Evolutionary conservation across 2,329 filamentous ascomycete genomes (phyloP), one percentile per base, ranked within the genome.

Genomic region (Mollisiaceae sp.): DNA sequence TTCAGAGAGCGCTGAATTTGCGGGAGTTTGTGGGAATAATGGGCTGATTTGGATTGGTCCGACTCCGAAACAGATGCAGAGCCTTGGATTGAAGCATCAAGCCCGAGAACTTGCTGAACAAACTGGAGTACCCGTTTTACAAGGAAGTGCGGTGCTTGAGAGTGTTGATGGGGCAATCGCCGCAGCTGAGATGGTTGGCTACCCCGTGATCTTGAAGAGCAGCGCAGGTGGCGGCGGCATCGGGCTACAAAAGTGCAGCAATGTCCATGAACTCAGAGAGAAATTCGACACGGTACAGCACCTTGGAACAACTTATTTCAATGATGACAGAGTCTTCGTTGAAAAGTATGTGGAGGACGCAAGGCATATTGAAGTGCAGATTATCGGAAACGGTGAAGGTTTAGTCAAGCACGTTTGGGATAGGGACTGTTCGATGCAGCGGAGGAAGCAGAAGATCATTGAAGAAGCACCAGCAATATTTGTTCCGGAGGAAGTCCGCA

Each of bases 191-290:
- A 59, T 60, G 6, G 76, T 80, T 0, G 75, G 74, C 0, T 80
- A 75, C 50, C 81, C 81, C 0, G 70, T 83, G 4, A 82, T 84
- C 77, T 67, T 86, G 20, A 90, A 91, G 73, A 85, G 85, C 1
- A 85, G 84, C 0, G 85, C 80, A 8, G 85, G 85, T 3, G 86
- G 88, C 2, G 88, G 88, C 3, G 87, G 88, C 3, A 90, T 89
- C 82, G 88, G 88, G 0, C 76, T 88, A 63, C 79, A 64, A n/a
- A 58, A 64, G 39, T 64, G 62, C 18, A 36, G 36, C 15, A 45
- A 47, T 24, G 56, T 14, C 2, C 41, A 59, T 6, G 84, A 45
- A 82, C 82, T 1, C 87, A 85, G 67, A 71, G 79, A 14, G 76
- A 77, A 20, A 77, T 91, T 90, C 76, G 60, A 57, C 15, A 58